Base-by-base conservation (phyloP, 2,329 filamentous ascomycete genomes). In the Davidsoniella virescens region DNA sequence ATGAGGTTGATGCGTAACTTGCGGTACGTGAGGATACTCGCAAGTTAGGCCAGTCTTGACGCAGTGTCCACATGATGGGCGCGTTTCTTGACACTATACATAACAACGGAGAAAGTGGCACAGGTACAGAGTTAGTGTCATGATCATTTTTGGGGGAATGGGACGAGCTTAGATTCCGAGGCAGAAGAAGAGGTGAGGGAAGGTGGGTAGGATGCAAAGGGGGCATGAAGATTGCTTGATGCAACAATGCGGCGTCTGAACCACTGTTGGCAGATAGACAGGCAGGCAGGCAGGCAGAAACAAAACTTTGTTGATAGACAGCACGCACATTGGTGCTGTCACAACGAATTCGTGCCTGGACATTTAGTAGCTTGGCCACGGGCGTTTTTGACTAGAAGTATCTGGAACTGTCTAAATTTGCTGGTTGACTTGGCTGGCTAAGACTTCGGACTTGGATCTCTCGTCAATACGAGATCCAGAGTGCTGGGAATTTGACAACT, bases 51-150 rank as follows among this genome's bases (percentile, higher is more conserved):
- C 75, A 38, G 73, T 73, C 63, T 80, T 81, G 48, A 68, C 61
- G 59, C 79, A 83, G 58, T 82, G 77, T 1, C 71, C 72, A 57
- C 79, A 83, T 9, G 72, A 65, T 25, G 79, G 79, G 26, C 67
- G 71, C n/a, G 67, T 77, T 61, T 82, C 79, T 63, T 80, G 78
- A 59, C 79, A 82, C 72, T 81, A 48, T 33, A 33, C 17, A 7
- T 16, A 5, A 18, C 20, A 23, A 39, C 4, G 16, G 8, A 37
- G 33, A 23, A 26, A 23, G 18, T n/a, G 26, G n/a, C 25, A 29
- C 23, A 17, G 43, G 25, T 36, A 53, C 5, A 39, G 43, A 37
- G 17, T 17, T 36, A 8, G n/a, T 12, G 42, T n/a, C 12, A n/a
- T 10, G n/a, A 26, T 44, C 42, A 9, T 41, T 5, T 41, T n/a